A percentile compares a stretch with the other conserved stretches of the same genome.
These are phyloP conservation scores for Singerocomus inundabilis DNA, from an alignment of 1,284 basidiomycete genomes.

Conservation along the genomic window DNA sequence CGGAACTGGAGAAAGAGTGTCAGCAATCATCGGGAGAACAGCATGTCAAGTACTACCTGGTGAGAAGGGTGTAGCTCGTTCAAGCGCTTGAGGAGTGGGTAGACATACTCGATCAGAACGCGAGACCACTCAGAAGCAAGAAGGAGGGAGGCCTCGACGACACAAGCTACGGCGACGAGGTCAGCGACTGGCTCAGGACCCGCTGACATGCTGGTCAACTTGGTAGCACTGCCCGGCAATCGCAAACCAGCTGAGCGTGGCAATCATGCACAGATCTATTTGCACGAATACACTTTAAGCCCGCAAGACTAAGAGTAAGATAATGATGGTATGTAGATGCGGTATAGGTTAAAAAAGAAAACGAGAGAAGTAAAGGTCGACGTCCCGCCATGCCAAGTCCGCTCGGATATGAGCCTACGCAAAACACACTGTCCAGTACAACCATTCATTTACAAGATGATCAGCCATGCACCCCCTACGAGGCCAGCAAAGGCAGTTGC, in stretches of 20 bases:
- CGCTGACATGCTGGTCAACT: conserved; percentile 20
- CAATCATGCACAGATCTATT: conserved; percentile 8
- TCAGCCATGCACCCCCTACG: conserved; percentile 35
- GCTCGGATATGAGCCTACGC: not conserved
- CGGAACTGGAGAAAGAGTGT: conserved; percentile 41
- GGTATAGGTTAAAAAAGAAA: conserved; percentile 6
- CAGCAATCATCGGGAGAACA: conserved; percentile 1
- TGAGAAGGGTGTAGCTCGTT: conserved; percentile 40
- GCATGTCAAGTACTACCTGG: conserved; percentile 25
- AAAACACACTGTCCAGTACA: conserved; percentile 10
- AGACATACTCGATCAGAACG: conserved; percentile 49
- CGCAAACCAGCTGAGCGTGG: too few relatives aligned
- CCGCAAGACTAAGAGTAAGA: conserved; percentile 12
- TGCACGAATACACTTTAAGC: not conserved
- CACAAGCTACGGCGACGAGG: conserved; percentile 51
- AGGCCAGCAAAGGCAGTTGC: conserved; percentile 31
- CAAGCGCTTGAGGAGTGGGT: conserved; percentile 52
- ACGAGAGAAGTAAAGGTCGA: not conserved
- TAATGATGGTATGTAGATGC: conserved; percentile 18
- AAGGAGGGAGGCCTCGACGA: conserved; percentile 62
- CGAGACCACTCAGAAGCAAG: conserved; percentile 54
- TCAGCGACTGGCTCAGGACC: conserved; percentile 23
- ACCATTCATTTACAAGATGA: conserved; percentile 23
- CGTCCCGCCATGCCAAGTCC: conserved; percentile 3
- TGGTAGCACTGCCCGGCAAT: too few relatives aligned